Conservation (phyloP, 495 filamentous ascomycete species). For the Trichoderma asperelloides region DNA sequence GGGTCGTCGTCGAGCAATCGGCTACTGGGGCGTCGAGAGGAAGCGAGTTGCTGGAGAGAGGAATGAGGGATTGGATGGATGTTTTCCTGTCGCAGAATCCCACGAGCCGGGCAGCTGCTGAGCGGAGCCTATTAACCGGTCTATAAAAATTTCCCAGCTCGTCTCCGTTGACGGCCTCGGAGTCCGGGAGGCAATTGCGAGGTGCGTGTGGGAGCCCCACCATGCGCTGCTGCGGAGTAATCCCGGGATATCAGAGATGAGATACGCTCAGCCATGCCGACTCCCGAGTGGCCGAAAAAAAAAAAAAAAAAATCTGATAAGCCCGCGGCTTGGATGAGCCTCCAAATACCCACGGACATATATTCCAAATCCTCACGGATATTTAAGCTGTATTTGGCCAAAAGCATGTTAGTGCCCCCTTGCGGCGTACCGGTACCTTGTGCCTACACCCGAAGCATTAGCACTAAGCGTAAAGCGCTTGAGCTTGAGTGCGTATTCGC, state of each 20-base stretch:
- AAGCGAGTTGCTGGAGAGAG: not conserved
- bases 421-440: no score
- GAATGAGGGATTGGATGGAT: not conserved
- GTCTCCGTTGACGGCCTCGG: slow-evolving; percentile 7
- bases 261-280: not conserved
- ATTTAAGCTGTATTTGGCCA: no score
- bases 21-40: not conserved
- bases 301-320: no score
- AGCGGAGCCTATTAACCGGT: not conserved
- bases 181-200: slow-evolving; percentile 8
- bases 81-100: not conserved
- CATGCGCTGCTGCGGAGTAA: not conserved
- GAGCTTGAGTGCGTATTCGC: no score
- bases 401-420: no score
- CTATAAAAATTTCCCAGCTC: slow-evolving; percentile 8
- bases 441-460: no score
- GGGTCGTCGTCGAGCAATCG: not conserved
- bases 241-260: not conserved
- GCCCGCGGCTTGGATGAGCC: no score
- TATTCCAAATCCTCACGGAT: no score
- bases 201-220: slow-evolving; percentile 3
- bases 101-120: not conserved
- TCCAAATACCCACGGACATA: no score
- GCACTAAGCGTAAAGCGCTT: no score
- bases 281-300: not conserved